Percentiles rank a stretch among this genome's conserved stretches.
Conservation (phyloP, 2,329 filamentous ascomycete genomes). For the Mollisiaceae sp. region DNA sequence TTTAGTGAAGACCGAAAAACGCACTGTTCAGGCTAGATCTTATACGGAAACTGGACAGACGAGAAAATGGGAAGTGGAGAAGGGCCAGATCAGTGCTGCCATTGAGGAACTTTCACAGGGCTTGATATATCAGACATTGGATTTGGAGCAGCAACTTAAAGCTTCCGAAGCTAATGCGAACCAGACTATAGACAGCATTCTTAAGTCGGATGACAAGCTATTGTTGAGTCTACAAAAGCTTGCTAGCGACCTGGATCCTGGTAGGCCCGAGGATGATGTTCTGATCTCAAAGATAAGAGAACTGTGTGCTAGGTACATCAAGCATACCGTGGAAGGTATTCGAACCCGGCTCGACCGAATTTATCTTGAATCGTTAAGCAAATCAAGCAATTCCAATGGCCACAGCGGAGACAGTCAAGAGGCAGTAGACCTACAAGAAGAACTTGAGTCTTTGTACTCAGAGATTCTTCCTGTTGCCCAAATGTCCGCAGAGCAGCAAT, state of each 20-base stretch:
- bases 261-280: slow-evolving; percentile 56
- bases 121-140: slow-evolving; percentile 52
- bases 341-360: slow-evolving; percentile 60
- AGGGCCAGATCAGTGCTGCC: slow-evolving; percentile 49
- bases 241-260: slow-evolving; percentile 61
- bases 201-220: slow-evolving; percentile 69
- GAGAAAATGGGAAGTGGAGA: slow-evolving; percentile 48
- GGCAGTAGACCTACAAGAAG: slow-evolving; percentile 60
- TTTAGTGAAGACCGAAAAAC: slow-evolving; percentile 52
- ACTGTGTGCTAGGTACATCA: slow-evolving; percentile 59
- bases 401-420: slow-evolving; percentile 43
- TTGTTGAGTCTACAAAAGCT: slow-evolving; percentile 70
- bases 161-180: slow-evolving; percentile 52
- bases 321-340: slow-evolving; percentile 60
- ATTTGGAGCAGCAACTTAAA: slow-evolving; percentile 57
- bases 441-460: slow-evolving; percentile 71
- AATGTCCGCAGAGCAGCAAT: slow-evolving; percentile 73
- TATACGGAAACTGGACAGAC: slow-evolving; percentile 47
- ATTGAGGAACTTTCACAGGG: slow-evolving; percentile 55
- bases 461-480: slow-evolving; percentile 73
- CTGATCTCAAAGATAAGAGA: slow-evolving; percentile 63
- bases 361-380: slow-evolving; percentile 55
- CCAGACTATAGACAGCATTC: slow-evolving; percentile 53
- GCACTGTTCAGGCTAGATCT: slow-evolving; percentile 43
- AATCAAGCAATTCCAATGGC: slow-evolving; percentile 21